Conservation (phyloP, 2,329 filamentous ascomycete genomes). For the Endocalyx cinctus region DNA sequence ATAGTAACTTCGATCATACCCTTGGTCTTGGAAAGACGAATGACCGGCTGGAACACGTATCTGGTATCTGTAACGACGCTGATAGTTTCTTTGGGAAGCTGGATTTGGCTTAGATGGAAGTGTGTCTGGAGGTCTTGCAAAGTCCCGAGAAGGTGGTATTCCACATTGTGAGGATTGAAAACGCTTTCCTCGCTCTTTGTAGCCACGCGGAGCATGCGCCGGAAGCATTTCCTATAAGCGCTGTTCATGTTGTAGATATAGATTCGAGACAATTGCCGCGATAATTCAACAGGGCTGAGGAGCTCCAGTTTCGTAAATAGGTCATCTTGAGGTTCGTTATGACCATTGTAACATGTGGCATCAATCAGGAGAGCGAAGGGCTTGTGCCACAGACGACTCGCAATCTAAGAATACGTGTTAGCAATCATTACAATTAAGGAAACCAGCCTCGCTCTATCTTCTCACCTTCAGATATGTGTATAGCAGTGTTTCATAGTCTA, state of each 20-base stretch:
- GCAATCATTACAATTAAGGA: conserved; percentile 1
- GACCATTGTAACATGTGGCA: conserved; percentile 66
- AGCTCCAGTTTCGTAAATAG: conserved; percentile 60
- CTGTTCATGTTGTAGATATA: conserved; percentile 74
- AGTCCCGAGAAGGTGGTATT: conserved; percentile 62
- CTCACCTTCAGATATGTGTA: conserved; percentile 64
- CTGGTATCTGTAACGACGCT: conserved; percentile 63
- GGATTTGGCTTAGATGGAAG: conserved; percentile 62
- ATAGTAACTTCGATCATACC: conserved; percentile 67
- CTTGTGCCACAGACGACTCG: conserved; percentile 65
- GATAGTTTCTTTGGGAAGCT: conserved; percentile 66
- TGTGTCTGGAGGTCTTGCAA: conserved; percentile 61
- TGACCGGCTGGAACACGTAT: conserved; percentile 62
- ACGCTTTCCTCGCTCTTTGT: conserved; percentile 56
- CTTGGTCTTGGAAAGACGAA: conserved; percentile 61
- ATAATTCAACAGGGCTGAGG: conserved; percentile 58
- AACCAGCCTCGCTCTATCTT: too few species aligned
- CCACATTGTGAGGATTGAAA: conserved; percentile 60
- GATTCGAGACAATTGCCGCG: conserved; percentile 53
- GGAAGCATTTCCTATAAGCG: conserved; percentile 64
- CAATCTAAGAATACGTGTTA: conserved; percentile 45
- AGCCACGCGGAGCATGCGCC: conserved; percentile 57
- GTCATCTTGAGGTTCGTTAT: conserved; percentile 61
- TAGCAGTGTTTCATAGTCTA: conserved; percentile 61
- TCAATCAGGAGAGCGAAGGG: conserved; percentile 65